Base-by-base conservation (phyloP, 441 rosid genomes). In the Erodium trifolium region DNA sequence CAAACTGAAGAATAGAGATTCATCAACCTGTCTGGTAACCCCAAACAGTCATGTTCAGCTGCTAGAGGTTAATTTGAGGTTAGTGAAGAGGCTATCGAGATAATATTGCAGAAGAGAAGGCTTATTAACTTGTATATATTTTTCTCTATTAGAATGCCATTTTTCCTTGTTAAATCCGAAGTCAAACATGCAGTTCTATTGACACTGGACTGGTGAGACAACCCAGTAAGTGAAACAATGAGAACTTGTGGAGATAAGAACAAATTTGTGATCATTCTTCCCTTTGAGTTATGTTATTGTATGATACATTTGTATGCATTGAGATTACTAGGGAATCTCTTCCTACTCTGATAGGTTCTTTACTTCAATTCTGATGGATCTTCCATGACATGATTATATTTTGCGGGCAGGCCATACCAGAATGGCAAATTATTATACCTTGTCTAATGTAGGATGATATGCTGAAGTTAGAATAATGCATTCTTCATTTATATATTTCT, bases 1-100 rank as follows among this genome's bases (percentile, higher is more conserved):
- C 69, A 47, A 66, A 73, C 67, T 35, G 72, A 66, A 35, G 68
- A 71, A 45, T 14, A 41, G 65, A 53, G 67, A 71, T 59, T 59
- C 34, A 59, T 59, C 63, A 18, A 59, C 31, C 63, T 18, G 63
- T 59, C 10, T 62, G 14, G 35, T 62, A 62, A n/a, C 6, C 35
- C 12, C 1, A 35, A 60, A 60, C 10, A 19, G 31, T 53, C 49
- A 45, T 60, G 31, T 66, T 73, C 69, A 12, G 23, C 45, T 69
- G 69, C 66, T 55, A 27, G 63, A 70, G 69, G 3, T 65, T 75
- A 66, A 19, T 73, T 47, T 12, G 66, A 77, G 71, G 71, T 72
- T 65, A 75, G 68, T 72, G 10, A 71, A 70, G 74, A 75, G 73
- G 77, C 67, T 68, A 65, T 73, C 66, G 17, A 27, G 64, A 69